A percentile compares a stretch with the other conserved stretches of the same genome.
Evolutionary conservation across 2,329 filamentous ascomycete genomes (phyloP).

Genomic region (Exserohilum rostratum): DNA sequence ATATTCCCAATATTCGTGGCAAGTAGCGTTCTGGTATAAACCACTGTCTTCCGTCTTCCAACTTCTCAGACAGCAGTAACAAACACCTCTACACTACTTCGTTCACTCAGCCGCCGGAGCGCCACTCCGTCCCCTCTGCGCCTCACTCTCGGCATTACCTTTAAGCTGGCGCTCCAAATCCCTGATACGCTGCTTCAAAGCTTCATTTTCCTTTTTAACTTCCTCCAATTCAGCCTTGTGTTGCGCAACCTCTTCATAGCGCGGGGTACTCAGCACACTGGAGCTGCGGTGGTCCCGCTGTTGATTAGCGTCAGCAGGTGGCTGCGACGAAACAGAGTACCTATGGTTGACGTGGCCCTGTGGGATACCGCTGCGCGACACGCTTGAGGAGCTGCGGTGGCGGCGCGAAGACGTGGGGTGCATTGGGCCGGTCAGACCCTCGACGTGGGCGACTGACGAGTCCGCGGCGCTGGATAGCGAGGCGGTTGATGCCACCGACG

Average conservation of each 20-base stretch:
- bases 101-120: constrained; percentile 20
- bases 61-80: not conserved
- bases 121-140: constrained; percentile 42
- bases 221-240: constrained; percentile 56
- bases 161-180: constrained; percentile 53
- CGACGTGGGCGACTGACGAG: constrained; percentile 50
- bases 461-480: constrained; percentile 52
- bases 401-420: constrained; percentile 62
- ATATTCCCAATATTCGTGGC: too few relatives aligned
- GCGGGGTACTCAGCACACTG: constrained; percentile 46
- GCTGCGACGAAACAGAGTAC: constrained; percentile 42
- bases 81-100: constrained; percentile 9
- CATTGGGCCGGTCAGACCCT: constrained; percentile 53
- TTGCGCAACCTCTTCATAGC: constrained; percentile 53
- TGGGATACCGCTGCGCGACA: constrained; percentile 50
- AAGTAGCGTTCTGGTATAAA: too few relatives aligned
- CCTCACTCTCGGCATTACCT: constrained; percentile 24
- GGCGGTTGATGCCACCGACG: constrained; percentile 64
- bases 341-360: constrained; percentile 32
- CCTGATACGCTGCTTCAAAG: constrained; percentile 54
- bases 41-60: too few relatives aligned
- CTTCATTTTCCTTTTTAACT: constrained; percentile 58
- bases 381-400: constrained; percentile 62
- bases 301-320: constrained; percentile 25
- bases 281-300: constrained; percentile 36